These are phyloP conservation scores for Fusarium tanahbumbuense DNA, from an alignment of 2,329 filamentous ascomycete genomes.

Conservation along the genomic window DNA sequence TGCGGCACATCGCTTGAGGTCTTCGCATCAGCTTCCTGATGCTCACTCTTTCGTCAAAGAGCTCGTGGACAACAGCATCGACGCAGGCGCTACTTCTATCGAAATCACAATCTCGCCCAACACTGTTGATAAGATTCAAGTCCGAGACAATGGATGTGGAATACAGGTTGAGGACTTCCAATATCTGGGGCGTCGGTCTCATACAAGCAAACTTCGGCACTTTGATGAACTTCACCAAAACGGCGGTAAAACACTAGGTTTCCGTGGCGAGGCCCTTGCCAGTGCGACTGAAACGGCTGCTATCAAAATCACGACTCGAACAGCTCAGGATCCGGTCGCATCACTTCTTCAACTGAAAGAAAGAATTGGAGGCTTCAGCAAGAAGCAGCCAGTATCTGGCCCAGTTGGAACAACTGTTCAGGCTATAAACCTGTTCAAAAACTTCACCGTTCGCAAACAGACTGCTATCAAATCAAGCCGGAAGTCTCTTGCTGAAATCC, in stretches of 20 bases:
- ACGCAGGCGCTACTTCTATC: constrained; percentile 74
- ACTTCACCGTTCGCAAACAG: constrained; percentile 72
- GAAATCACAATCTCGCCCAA: constrained; percentile 73
- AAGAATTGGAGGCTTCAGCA: constrained; percentile 47
- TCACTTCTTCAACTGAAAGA: constrained; percentile 58
- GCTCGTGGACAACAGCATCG: constrained; percentile 80
- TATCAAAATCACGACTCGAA: constrained; percentile 72
- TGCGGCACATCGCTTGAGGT: constrained; percentile 68
- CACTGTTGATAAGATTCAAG: constrained; percentile 75
- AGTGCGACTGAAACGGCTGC: constrained; percentile 70
- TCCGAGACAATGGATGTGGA: constrained; percentile 79
- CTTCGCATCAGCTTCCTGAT: constrained; percentile 69
- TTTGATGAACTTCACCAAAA: constrained; percentile 70
- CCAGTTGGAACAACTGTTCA: constrained; percentile 77
- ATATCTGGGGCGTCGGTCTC: constrained; percentile 71
- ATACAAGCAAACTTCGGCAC: constrained; percentile 78
- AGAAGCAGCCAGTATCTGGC: constrained; percentile 57
- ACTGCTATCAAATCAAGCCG: constrained; percentile 66
- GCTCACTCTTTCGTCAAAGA: constrained; percentile 77
- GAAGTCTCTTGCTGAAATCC: constrained; percentile 69
- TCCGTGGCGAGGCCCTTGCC: constrained; percentile 79
- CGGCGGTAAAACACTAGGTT: constrained; percentile 74
- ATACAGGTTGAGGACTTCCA: constrained; percentile 72
- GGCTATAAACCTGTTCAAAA: constrained; percentile 68
- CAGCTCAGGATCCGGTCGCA: constrained; percentile 70